Evolutionary conservation across 768 basidiomycete species (phyloP).

Genomic region (Leccinellum luteum): DNA sequence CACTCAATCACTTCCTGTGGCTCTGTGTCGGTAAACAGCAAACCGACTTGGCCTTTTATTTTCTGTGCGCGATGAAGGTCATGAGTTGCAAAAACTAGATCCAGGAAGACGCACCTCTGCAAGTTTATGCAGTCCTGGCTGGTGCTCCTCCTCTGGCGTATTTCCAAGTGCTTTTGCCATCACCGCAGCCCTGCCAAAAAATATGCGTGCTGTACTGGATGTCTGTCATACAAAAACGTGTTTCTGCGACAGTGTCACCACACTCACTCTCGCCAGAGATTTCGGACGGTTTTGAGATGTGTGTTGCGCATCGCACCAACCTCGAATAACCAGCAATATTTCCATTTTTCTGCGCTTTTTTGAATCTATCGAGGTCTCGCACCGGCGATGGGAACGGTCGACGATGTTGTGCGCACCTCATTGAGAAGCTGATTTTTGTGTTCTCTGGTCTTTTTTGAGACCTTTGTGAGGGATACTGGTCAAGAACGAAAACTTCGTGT

Average conservation of each 20-base stretch:
- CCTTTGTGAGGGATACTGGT: slow-evolving; percentile 90
- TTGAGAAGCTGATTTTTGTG: slow-evolving; percentile 83
- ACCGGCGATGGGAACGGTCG: slow-evolving; percentile 4
- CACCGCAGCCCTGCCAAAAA: slow-evolving; percentile 82
- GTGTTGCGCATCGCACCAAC: slow-evolving; percentile 96
- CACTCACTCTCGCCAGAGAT: slow-evolving; percentile 87
- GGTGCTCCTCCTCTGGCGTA: slow-evolving; percentile 84
- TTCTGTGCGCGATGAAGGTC: slow-evolving; percentile 46
- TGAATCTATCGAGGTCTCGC: slow-evolving; percentile 60
- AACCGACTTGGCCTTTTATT: slow-evolving; percentile 92
- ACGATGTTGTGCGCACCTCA: slow-evolving; percentile 49
- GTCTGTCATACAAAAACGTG: slow-evolving; percentile 4
- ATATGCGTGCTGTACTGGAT: slow-evolving; percentile 70
- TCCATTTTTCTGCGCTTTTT: slow-evolving; percentile 83
- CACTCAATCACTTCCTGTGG: slow-evolving; percentile 92
- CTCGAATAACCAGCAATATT: slow-evolving; percentile 93
- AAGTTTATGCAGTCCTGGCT: slow-evolving; percentile 71
- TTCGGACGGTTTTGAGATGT: slow-evolving; percentile 89
- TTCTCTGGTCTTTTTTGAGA: slow-evolving; percentile 88
- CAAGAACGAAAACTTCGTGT: slow-evolving; percentile 15
- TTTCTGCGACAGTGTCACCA: neutral
- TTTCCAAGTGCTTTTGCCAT: slow-evolving; percentile 96
- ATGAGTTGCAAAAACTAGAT: slow-evolving; percentile 5
- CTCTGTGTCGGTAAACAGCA: slow-evolving; percentile 88
- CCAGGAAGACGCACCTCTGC: slow-evolving; percentile 59